Evolutionary conservation across 148 eudicot genomes (phyloP), one percentile per base, ranked within the genome.

Genomic region (Amaranthus palmeri): DNA sequence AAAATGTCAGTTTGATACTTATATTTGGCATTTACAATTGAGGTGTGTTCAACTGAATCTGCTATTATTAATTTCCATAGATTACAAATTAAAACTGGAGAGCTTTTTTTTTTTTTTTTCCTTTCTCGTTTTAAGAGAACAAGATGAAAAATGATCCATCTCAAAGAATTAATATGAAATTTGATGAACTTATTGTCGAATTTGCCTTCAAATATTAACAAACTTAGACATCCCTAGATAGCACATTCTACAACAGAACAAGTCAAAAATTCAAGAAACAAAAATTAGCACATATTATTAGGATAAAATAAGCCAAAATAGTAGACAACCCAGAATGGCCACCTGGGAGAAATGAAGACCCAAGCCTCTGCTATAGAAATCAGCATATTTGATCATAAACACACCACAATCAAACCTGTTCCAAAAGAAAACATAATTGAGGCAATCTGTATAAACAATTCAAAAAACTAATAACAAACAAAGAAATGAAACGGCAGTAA

Each of bases 331-430:
- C 49, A 43, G 65, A 57, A 44, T 42, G 51, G 74, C 40, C 79
- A 93, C 98, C 99, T 95, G 99, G 62, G 80, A 75, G 68, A 95
- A 91, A 71, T 78, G 82, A 71, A 95, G 93, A 53, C 91, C 92
- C 69, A 89, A 45, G 62, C 83, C 99, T 77, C 99, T 88, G 84
- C 97, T 95, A 77, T 88, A 95, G 78, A 95, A 95, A 74, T 95
- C 99, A 17, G 89, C 83, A 79, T 91, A 95, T 74, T 95, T 95
- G 78, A 95, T 77, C 97, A 95, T 95, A 81, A 95, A 95, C 81
- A 95, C 76, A 56, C 99, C 99, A 78, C 99, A 95, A 74, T 95
- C 98, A 52, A n/a, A 95, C 84, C 98, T 95, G 86, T 72, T 67
- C 7, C 41, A 78, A 69, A 75, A 25, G 47, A 72, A 51, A 71